Evolutionary conservation across 768 basidiomycete genomes (phyloP).

Genomic region (Stropharia rugosoannulata): DNA sequence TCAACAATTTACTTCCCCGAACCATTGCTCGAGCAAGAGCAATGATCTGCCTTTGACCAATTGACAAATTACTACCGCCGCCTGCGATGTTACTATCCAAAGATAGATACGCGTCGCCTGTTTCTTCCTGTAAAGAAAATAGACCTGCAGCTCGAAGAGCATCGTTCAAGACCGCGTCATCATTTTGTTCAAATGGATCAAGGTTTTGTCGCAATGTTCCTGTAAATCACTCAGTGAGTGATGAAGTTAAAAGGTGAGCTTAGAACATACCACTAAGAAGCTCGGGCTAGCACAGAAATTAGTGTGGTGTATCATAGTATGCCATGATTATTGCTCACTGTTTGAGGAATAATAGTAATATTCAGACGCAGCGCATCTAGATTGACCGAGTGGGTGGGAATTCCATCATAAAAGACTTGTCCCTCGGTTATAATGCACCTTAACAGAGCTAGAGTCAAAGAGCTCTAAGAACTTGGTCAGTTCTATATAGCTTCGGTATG

Average conservation of each 20-base stretch:
- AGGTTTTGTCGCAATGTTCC: slow-evolving; percentile 60
- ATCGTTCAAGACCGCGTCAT: slow-evolving; percentile 42
- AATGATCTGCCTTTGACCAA: slow-evolving; percentile 73
- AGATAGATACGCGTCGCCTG: slow-evolving; percentile 46
- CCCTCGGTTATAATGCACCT: slow-evolving; percentile 54
- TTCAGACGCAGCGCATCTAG: slow-evolving; percentile 54
- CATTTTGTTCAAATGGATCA: slow-evolving; percentile 60
- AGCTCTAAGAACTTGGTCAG: slow-evolving; percentile 35
- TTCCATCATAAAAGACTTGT: slow-evolving; percentile 54
- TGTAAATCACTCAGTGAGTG: slow-evolving; percentile 16
- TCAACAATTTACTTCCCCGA: slow-evolving; percentile 55
- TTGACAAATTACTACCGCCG: slow-evolving; percentile 71
- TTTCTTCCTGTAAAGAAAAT: slow-evolving; percentile 34
- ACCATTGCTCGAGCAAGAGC: slow-evolving; percentile 65
- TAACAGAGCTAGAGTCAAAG: slow-evolving; percentile 44
- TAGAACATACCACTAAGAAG: slow-evolving; percentile 11
- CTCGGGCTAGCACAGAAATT: slow-evolving; percentile 8
- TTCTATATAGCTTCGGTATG: neutral
- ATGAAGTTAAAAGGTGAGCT: neutral
- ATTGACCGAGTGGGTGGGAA: slow-evolving; percentile 47
- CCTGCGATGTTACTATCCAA: slow-evolving; percentile 42
- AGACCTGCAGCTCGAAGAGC: slow-evolving; percentile 40
- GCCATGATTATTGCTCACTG: slow-evolving; percentile 25
- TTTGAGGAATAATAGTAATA: slow-evolving; percentile 61
- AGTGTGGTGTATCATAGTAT: neutral